Evolutionary conservation across 495 filamentous ascomycete genomes (phyloP), one percentile per base, ranked within the genome.

Genomic region (Penicillium paxilli): DNA sequence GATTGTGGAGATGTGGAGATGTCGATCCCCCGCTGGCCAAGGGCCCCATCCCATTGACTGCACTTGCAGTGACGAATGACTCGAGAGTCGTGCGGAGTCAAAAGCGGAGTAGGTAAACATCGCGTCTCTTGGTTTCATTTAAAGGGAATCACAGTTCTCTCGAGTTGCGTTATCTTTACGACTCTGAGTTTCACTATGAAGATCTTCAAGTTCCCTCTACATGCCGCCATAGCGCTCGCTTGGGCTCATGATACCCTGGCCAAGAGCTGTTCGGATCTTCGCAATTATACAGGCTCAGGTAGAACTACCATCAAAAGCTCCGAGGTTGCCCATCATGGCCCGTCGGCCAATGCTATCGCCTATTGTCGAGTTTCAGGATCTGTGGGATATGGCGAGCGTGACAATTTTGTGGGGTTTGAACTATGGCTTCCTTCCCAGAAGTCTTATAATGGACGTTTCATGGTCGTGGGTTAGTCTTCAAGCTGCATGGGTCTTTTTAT

Each of bases 371-470:
- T 42, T 8, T 21, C 21, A 3, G 40, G 40, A 10, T 42, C 40
- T 5, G 40, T 42, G 40, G 40, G 19, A 42, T 42, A 42, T 42
- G 40, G 40, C 9, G 11, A 42, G n/a, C 19, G 10, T 22, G 17
- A n/a, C 22, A 55, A 55, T n/a, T 48, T 24, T 11, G 25, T 53
- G 14, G 25, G 16, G 11, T 54, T 46, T 37, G 65, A 71, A 35
- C 48, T 72, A 4, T 70, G 59, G 58, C 46, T 71, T 0, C 71
- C 70, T 1, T 38, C 52, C 9, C 7, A 40, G 0, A 26, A 50
- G 1, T 44, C 58, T 21, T 72, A 69, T 40, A 67, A 69, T 26
- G 58, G 49, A 9, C 51, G 69, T 49, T 72, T 65, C 26, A 45
- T 72, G 28, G 67, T 64, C 6, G 67, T 67, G 6, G 70, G 66